A percentile compares a stretch with the other conserved stretches of the same genome.
Conservation (phyloP, 208 protist genomes). For the Giardia duodenalis region DNA sequence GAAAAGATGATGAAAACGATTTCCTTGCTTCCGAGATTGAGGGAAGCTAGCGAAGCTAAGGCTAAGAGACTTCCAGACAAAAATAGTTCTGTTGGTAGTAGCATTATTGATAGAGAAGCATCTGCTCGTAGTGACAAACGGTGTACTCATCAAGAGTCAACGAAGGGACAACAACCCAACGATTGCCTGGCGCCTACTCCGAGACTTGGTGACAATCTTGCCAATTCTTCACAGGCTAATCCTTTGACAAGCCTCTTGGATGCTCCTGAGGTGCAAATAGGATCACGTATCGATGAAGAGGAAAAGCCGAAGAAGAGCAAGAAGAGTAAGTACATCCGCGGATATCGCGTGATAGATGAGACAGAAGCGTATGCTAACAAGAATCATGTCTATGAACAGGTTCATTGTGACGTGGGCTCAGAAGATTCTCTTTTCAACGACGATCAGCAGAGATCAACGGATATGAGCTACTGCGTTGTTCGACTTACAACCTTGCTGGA, state of each 20-base stretch:
- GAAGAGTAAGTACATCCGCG: not conserved
- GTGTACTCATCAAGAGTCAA: too few species aligned
- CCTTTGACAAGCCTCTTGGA: not conserved
- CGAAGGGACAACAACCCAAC: not conserved
- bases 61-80: not conserved
- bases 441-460: not conserved
- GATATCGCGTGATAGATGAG: not conserved
- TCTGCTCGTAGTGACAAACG: too few species aligned
- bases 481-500: not conserved
- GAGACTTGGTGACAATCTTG: not conserved
- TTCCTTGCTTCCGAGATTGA: not conserved
- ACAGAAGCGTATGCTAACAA: not conserved
- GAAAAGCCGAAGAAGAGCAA: not conserved
- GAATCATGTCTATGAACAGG: not conserved
- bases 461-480: not conserved
- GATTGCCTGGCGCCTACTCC: not conserved
- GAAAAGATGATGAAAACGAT: not conserved
- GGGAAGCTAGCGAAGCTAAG: not conserved
- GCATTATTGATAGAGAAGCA: too few species aligned
- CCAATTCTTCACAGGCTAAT: not conserved
- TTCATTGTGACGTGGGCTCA: not conserved
- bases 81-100: too few species aligned
- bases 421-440: not conserved
- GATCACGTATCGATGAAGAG: too few species aligned
- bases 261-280: not conserved